Base-by-base conservation (phyloP, 768 basidiomycete genomes). In the Pleurotus citrinopileatus region DNA sequence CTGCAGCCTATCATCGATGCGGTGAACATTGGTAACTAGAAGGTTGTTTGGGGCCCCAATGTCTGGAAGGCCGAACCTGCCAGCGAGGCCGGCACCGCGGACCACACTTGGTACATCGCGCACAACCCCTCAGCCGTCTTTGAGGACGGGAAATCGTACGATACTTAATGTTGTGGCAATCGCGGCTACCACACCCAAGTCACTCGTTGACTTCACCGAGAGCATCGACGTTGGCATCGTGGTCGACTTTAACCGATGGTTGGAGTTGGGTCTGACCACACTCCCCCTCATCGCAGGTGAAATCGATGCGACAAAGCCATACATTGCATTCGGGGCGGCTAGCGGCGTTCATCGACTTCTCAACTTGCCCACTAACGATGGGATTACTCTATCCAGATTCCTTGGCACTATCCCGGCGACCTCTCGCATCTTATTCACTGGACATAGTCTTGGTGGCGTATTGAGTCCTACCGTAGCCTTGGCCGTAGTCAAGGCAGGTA, bases 161-260 rank as follows among this genome's bases (percentile, higher is more conserved):
- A 53, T 22, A 53, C 40, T 20, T 53, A n/a, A 53, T 15, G 52
- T 53, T 9, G 15, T 53, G 19, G 19, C 52, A 19, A 53, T 53
- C 1, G 38, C 52, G 2, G 52, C 38, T 2, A 53, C 52, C 12
- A 37, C 38, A 5, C 1, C 26, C 0, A 53, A 23, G 7, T 53
- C 52, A 13, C 7, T 10, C 1, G 37, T 42, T 13, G 23, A 42
- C 22, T 8, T 32, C 20, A 15, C 12, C 12, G 52, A 42, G 19
- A 34, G 42, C 20, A 25, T 27, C 17, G 38, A 43, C 25, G 25
- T 53, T 9, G 52, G 19, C 22, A 26, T 3, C 0, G 17, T 53
- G 9, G 40, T 40, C 20, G 52, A 53, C 23, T 53, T 53, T 15
- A 32, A 53, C 5, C 2, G 20, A 5, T 53, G 37, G 37, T 15